phyloP scores from a whole-genome alignment of 2,329 filamentous ascomycete genomes.

The Chrysoporthe cubensis region DNA sequence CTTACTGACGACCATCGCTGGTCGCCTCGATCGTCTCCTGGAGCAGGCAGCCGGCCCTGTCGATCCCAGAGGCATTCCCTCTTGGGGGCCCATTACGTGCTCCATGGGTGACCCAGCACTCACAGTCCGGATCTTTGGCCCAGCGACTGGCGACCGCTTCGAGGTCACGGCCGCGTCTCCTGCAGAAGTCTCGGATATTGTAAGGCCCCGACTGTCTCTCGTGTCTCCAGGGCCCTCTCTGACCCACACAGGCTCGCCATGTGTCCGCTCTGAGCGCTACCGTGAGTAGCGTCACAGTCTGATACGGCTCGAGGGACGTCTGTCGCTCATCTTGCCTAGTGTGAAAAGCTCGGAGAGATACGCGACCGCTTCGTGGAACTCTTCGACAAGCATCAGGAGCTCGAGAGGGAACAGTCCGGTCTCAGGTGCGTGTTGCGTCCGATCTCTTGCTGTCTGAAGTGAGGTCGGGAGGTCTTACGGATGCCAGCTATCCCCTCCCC shows the following conservation, averaged over 20 bases:
- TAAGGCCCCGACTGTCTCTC: neutral
- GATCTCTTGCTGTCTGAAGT: neutral
- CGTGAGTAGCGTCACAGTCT: constrained; percentile 7
- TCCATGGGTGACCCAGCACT: neutral
- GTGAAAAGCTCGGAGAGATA: constrained; percentile 12
- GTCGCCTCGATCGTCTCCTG: constrained; percentile 12
- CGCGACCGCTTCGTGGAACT: neutral
- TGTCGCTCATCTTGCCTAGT: neutral
- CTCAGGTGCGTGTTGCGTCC: constrained; percentile 12
- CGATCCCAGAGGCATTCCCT: neutral
- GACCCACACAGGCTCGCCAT: constrained; percentile 4
- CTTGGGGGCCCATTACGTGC: constrained; percentile 12
- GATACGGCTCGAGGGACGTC: neutral
- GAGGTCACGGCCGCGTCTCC: neutral
- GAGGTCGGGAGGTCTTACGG: neutral
- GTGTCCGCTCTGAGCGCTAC: constrained; percentile 17
- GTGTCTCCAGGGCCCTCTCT: neutral
- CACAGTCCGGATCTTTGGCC: constrained; percentile 18
- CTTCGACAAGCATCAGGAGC: neutral
- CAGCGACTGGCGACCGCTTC: constrained; percentile 15
- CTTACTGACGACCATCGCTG: constrained; percentile 11
- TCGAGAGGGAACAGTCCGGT: constrained; percentile 1
- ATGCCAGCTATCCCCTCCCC: neutral
- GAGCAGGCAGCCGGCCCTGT: neutral
- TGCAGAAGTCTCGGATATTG: constrained; percentile 16